Conservation (phyloP, 768 basidiomycete genomes). For the Tylopilus felleus region DNA sequence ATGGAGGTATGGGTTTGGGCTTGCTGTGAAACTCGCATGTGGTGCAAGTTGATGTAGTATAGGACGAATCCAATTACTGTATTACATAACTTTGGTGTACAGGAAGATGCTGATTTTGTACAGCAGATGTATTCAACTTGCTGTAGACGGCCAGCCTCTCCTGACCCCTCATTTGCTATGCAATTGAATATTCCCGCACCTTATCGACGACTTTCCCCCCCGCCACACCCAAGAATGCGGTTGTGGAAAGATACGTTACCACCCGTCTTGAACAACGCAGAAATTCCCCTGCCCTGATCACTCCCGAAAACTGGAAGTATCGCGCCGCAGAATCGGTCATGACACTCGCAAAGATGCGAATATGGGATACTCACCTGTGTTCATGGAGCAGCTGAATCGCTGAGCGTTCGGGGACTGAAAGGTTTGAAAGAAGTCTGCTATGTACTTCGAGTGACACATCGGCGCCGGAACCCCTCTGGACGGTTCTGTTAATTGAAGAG, state of each 20-base stretch:
- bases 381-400: neutral
- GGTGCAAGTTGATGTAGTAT: no score
- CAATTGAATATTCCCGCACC: no score
- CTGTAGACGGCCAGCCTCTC: neutral
- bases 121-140: no score
- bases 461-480: neutral
- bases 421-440: neutral
- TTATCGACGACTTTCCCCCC: neutral
- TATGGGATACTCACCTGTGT: neutral
- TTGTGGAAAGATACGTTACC: no score
- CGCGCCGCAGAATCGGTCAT: neutral
- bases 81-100: no score
- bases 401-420: neutral
- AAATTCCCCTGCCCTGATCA: no score
- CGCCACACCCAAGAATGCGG: neutral
- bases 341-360: neutral
- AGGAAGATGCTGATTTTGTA: no score
- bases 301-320: no score
- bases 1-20: no score
- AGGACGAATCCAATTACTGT: no score
- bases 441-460: neutral
- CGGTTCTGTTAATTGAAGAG: neutral
- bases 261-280: no score
- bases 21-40: no score
- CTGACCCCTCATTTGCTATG: neutral